Evolutionary conservation across 2,329 filamentous ascomycete genomes (phyloP), one percentile per base, ranked within the genome.

Genomic region (Cordyceps farinosa): DNA sequence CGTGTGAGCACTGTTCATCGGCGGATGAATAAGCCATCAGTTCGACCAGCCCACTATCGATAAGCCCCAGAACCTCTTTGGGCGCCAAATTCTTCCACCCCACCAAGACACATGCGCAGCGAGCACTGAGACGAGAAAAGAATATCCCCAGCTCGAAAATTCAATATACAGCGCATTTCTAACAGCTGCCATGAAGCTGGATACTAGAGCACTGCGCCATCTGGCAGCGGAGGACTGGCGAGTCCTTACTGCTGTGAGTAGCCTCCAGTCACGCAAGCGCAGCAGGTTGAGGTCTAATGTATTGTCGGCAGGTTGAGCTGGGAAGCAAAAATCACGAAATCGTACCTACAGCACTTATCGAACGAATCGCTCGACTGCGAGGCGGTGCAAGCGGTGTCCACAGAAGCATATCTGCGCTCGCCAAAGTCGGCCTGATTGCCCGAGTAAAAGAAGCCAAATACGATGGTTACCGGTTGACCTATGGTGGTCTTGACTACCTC

Each of bases 321-420:
- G 94, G 93, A 72, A 96, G 90, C 77, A 93, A 91, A 76, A 98
- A 98, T 78, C 95, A 99, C 80, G 95, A 99, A 79, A 84, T 99
- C 63, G 94, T 99, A 2, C 95, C 95, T 8, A 98, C 94, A 15
- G 81, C 91, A 4, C 77, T 98, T 67, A 98, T 99, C 68, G 87
- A 89, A 64, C 90, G 91, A 72, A 84, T 97, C 32, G 87, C 94
- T 7, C 90, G 90, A 47, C 85, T 97, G 44, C 88, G 91, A 62
- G 90, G 90, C 63, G 90, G 90, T 61, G 85, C 86, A 67, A 89
- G 84, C 70, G 90, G 91, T 65, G 92, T 96, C 27, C 90, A 95
- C 76, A 90, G 84, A 71, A 89, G 88, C 72, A 98, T 99, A 69
- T 96, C 93, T 30, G 89, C 87, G 60, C 87, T 99, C 59, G 95